A percentile compares a stretch with the other conserved stretches of the same genome.
Conservation (phyloP, 2,329 filamentous ascomycete species). For the Fusarium sarcochroum region DNA sequence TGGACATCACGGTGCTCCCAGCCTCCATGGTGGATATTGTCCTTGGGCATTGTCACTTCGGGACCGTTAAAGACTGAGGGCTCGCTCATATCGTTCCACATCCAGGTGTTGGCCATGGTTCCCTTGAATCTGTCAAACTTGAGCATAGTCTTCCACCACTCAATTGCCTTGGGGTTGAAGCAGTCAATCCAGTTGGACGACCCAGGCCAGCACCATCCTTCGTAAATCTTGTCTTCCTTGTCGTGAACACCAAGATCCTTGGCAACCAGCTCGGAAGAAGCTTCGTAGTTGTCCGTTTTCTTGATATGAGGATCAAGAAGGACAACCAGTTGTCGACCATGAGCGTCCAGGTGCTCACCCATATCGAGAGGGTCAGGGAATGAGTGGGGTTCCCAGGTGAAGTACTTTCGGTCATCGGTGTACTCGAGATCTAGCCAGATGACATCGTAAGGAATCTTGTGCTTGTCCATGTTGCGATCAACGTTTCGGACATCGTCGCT, state of each 20-base stretch:
- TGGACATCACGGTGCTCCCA: conserved; percentile 99
- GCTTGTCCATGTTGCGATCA: conserved; percentile 95
- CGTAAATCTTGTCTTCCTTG: conserved; percentile 90
- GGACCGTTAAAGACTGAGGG: conserved; percentile 99
- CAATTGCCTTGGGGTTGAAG: conserved; percentile 91
- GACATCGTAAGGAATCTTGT: conserved; percentile 95
- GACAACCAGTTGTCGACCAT: conserved; percentile 89
- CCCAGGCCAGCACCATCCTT: conserved; percentile 99
- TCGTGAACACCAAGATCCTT: conserved; percentile 89
- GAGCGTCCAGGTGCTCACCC: conserved; percentile 87
- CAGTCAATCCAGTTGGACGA: conserved; percentile 96
- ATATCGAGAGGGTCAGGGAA: conserved; percentile 90
- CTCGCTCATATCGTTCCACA: conserved; percentile 99
- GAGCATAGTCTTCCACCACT: conserved; percentile 94
- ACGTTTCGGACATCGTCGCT: conserved; percentile 98
- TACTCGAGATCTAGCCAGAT: conserved; percentile 99
- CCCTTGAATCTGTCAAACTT: conserved; percentile 91
- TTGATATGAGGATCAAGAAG: conserved; percentile 99
- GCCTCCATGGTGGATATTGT: conserved; percentile 90
- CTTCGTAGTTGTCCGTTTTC: conserved; percentile 82
- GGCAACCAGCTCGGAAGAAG: conserved; percentile 85
- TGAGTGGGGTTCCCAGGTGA: conserved; percentile 93
- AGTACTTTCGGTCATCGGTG: conserved; percentile 97
- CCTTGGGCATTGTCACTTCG: conserved; percentile 98
- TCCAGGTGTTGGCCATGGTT: conserved; percentile 86